These are phyloP conservation scores for Colletotrichum gloeosporioides DNA, from an alignment of 2,329 filamentous ascomycete species.

Conservation along the genomic window DNA sequence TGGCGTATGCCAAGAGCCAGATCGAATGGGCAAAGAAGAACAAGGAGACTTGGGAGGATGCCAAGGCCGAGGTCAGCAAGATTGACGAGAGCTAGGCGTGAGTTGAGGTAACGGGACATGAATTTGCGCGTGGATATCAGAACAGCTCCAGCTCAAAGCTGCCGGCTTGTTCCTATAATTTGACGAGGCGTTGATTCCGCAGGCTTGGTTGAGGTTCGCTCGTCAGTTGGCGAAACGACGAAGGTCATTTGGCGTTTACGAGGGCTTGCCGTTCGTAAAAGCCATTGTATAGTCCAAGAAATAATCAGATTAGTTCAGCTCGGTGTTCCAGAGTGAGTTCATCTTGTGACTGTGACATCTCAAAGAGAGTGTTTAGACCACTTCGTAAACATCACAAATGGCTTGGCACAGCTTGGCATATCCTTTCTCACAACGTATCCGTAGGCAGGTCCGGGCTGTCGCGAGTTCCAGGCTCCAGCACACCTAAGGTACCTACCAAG, in stretches of 20 bases:
- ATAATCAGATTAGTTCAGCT: slow-evolving; percentile 5
- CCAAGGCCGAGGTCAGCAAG: slow-evolving; percentile 84
- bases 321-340: background rate
- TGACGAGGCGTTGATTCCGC: slow-evolving; percentile 14
- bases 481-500: background rate
- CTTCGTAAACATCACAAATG: background rate
- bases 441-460: background rate
- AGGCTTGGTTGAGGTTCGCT: slow-evolving; percentile 5
- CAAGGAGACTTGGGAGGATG: slow-evolving; percentile 91
- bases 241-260: slow-evolving; percentile 17
- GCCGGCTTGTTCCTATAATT: slow-evolving; percentile 10
- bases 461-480: background rate
- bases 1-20: slow-evolving; percentile 91
- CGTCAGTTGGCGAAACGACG: slow-evolving; percentile 11
- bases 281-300: background rate
- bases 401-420: background rate
- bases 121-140: slow-evolving; percentile 4
- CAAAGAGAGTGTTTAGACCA: background rate
- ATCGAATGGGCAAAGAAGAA: slow-evolving; percentile 94
- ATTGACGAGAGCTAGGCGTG: slow-evolving; percentile 67
- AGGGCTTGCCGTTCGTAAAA: slow-evolving; percentile 16
- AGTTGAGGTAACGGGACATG: background rate
- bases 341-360: background rate
- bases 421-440: background rate
- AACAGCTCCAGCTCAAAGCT: background rate